These are phyloP conservation scores for Ganoderma boninense DNA, from an alignment of 1,284 basidiomycete species.

Conservation along the genomic window DNA sequence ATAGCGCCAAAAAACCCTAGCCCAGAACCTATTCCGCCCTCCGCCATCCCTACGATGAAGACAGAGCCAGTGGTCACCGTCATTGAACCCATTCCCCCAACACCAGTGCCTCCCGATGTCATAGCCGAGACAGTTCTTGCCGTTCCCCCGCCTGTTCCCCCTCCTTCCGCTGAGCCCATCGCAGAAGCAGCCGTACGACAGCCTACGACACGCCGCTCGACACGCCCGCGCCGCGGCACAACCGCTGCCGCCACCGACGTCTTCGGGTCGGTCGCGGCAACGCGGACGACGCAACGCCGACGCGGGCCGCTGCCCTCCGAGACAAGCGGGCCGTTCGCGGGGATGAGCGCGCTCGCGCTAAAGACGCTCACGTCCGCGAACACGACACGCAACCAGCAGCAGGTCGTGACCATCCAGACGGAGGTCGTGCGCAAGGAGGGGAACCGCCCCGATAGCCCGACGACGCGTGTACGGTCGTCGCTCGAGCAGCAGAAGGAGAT, in stretches of 20 bases:
- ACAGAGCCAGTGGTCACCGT: not conserved
- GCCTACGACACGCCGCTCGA: constrained; percentile 49
- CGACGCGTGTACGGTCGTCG: constrained; percentile 75
- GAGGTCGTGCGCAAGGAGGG: constrained; percentile 78
- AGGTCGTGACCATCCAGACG: constrained; percentile 64
- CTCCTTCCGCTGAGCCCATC: not conserved
- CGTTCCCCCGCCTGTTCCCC: not conserved
- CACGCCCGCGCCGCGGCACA: constrained; percentile 58
- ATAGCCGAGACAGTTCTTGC: not conserved
- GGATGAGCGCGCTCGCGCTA: constrained; percentile 72
- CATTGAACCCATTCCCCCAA: not conserved
- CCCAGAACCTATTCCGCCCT: constrained; percentile 1
- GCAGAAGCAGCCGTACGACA: not conserved
- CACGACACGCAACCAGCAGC: constrained; percentile 74
- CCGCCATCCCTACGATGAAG: not conserved
- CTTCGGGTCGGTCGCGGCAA: constrained; percentile 42
- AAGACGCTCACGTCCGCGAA: constrained; percentile 75
- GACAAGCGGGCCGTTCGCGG: constrained; percentile 55
- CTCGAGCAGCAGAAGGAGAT: constrained; percentile 78
- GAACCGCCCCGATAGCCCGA: constrained; percentile 79
- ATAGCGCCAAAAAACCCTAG: constrained; percentile 6
- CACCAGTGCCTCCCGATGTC: not conserved
- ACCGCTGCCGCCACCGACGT: constrained; percentile 48
- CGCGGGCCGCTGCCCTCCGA: constrained; percentile 44
- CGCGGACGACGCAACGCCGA: constrained; percentile 50